These are phyloP conservation scores for Alloteropsis angusta DNA, from an alignment of 202 grass and related monocot genomes.

Conservation along the genomic window DNA sequence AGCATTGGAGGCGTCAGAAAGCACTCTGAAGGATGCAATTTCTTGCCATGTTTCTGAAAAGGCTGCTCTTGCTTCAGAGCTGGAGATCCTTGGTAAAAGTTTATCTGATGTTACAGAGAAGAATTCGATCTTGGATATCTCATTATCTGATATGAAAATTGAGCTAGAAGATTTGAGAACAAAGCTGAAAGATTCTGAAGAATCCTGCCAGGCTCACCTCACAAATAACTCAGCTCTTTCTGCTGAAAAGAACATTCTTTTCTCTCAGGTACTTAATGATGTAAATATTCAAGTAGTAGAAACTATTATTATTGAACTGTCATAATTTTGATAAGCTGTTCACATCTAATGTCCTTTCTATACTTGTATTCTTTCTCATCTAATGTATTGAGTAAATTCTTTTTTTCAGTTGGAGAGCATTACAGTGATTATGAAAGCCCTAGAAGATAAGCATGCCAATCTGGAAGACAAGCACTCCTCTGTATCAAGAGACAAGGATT, in stretches of 20 bases:
- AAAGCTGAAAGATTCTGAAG: constrained; percentile 71
- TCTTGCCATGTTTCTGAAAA: constrained; percentile 55
- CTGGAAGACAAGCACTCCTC: constrained; percentile 46
- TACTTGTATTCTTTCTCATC: constrained; percentile 2
- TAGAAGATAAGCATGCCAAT: constrained; percentile 51
- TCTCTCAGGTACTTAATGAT: constrained; percentile 48
- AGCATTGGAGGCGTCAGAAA: constrained; percentile 44
- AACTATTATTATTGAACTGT: constrained; percentile 12
- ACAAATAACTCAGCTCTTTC: constrained; percentile 48
- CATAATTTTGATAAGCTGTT: constrained; percentile 14
- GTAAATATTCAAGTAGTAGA: not conserved
- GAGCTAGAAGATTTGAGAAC: constrained; percentile 42
- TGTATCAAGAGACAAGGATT: constrained; percentile 60
- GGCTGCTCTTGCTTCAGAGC: constrained; percentile 44
- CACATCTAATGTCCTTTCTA: constrained; percentile 1
- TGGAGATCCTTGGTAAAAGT: constrained; percentile 45
- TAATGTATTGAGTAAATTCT: constrained; percentile 22
- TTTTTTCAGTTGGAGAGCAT: constrained; percentile 64
- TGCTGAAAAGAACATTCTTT: constrained; percentile 49
- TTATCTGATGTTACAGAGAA: constrained; percentile 58
- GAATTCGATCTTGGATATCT: constrained; percentile 55
- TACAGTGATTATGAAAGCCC: constrained; percentile 43
- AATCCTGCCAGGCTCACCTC: constrained; percentile 46
- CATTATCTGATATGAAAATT: constrained; percentile 52
- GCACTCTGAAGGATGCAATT: constrained; percentile 45